Evolutionary conservation across 2,329 filamentous ascomycete genomes (phyloP), one percentile per base, ranked within the genome.

Genomic region (Phoma herbarum): DNA sequence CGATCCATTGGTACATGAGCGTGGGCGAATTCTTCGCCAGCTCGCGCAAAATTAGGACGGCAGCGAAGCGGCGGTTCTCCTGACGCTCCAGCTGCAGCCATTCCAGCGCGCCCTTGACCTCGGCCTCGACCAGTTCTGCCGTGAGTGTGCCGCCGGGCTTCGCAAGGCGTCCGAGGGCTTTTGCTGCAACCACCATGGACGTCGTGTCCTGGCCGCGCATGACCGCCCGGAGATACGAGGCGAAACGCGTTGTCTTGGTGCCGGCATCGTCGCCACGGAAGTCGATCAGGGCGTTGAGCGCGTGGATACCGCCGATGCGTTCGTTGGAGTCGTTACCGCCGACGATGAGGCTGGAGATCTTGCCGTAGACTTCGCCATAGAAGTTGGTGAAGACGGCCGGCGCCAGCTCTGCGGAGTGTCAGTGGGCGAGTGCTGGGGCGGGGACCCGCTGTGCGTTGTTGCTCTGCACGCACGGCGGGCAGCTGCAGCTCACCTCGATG

Each of bases 1-100:
- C 89, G 49, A 98, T 93, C 79, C 96, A 98, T 63, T 91, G 88
- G 78, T 97, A 99, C 81, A 99, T 93, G 55, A 99, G 84, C 0
- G 95, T 99, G 4, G 94, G 94, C 2, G 94, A 96, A 75, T 95
- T 96, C 68, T 91, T 88, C 7, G 93, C 93, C 58, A 99, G 84
- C 76, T 99, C 95, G 58, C 93, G 88, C 53, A 99, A 85, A 29
- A 97, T 89, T 23, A 99, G 85, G 8, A 97, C 94, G 18, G 95
- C 93, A 58, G 93, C 94, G 75, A 98, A 97, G 68, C 95, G 87
- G 68, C 94, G 86, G 74, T 94, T 94, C 80, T 99, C 95, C 68
- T 96, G 89, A 65, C 94, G 87, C 75, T 98, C 96, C 47, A 93
- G 93, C 75, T 98, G 94, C 57, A 99, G 86, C 91, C 93, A 98